Base-by-base conservation (phyloP, 441 rosid genomes). In the Adansonia madagascariensis region DNA sequence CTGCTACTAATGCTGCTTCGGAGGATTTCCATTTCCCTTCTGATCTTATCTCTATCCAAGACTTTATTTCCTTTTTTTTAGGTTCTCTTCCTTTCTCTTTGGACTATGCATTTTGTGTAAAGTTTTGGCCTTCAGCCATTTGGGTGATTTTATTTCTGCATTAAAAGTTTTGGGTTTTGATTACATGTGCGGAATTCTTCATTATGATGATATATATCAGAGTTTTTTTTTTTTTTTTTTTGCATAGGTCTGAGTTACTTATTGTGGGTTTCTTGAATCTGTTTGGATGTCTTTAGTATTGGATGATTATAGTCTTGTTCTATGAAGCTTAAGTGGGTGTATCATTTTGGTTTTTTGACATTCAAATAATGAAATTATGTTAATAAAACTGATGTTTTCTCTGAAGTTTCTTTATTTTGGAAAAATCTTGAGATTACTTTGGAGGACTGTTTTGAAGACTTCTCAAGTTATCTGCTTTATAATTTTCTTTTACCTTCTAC, bases 21-120 rank as follows among this genome's bases (percentile, higher is more conserved):
- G 97, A 92, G 31, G 99, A 92, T 27, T 89, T 86, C 55, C 90
- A 87, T 46, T 85, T 91, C 78, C 89, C 93, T 49, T 75, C 91
- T 43, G 92, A 89, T 46, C 89, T 87, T 56, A 82, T 91, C 14
- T 90, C 91, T 77, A 72, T 88, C 12, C 78, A 75, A 65, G 73
- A 76, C 43, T 76, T 66, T 53, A 65, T 52, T 75, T 35, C 39
- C 39, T 35, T 35, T 35, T 35, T 35, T 35, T 35, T 35, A 35
- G 39, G 39, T 35, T 35, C 39, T 52, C 11, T 50, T 53, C n/a
- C 57, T 46, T 22, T 46, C 20, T 14, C 14, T 61, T 74, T 44
- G 18, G 46, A 27, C 50, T 56, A 7, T 73, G 20, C 17, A 43
- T 65, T 39, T 18, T 6, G 46, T 71, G 22, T 62, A 15, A 61